Evolutionary conservation across 176 grass and related monocot species (phyloP), one percentile per base, ranked within the genome.

Genomic region (Triticum monococcum): DNA sequence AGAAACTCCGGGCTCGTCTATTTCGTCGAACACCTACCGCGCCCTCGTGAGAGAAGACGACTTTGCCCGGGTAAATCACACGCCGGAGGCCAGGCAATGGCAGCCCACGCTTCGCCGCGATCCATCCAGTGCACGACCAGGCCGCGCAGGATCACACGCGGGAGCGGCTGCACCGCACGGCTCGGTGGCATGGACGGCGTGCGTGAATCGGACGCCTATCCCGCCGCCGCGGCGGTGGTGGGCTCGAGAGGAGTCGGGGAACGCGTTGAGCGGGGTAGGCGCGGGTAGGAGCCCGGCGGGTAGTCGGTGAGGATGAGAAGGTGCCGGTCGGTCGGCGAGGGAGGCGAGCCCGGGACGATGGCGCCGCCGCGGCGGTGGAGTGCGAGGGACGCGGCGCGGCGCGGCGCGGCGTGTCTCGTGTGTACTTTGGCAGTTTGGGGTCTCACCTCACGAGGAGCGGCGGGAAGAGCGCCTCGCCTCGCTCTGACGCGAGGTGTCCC

Each of bases 1-100:
- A 24, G 70, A 57, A 65, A 64, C 36, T 46, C 14, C 37, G 6
- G 20, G 3, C 32, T 61, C 31, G 28, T 59, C 79, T 23, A 76
- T 88, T 89, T 89, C 68, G 31, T 89, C 68, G 68, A 85, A 85
- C 82, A 89, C 76, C 66, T 85, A 18, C 31, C 23, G 67, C 76
- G 67, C 67, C 81, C 16, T 65, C 9, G 30, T 16, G 86, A 73
- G 35, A 68, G 43, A 45, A 75, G 68, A 41, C 48, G 75, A 24
- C 28, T 11, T 23, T 25, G 13, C 72, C 43, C 26, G 40, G 9
- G 8, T 46, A 2, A 33, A 81, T 43, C 60, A 69, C 35, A 50
- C 70, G 50, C 74, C 79, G 1, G 63, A 81, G 54, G 35, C 61
- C 59, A 73, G 7, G 56, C 56, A 59, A 22, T 20, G 9, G 28